phyloP scores from a whole-genome alignment of 768 basidiomycete species.

The Kondoa malvinella region DNA sequence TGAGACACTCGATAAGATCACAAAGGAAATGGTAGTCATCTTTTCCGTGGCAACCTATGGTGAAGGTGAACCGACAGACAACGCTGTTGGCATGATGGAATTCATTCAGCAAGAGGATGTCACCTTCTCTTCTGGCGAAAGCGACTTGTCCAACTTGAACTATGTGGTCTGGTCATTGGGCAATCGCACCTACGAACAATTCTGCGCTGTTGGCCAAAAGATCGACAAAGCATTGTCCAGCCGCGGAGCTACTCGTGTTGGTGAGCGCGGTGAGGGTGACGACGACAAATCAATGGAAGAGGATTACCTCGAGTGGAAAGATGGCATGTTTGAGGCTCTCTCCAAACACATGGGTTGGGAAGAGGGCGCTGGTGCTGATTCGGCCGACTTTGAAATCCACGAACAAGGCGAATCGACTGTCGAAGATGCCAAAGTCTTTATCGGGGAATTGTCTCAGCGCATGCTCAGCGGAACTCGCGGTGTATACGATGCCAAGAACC shows the following conservation, averaged over 20 bases:
- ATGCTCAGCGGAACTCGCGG: conserved; percentile 85
- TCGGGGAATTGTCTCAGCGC: conserved; percentile 88
- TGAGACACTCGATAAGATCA: conserved; percentile 78
- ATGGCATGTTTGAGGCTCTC: conserved; percentile 86
- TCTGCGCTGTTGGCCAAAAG: conserved; percentile 70
- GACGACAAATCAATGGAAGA: conserved; percentile 99
- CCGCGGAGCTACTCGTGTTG: conserved; percentile 70
- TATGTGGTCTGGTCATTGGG: conserved; percentile 91
- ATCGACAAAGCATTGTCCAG: conserved; percentile 55
- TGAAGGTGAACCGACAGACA: conserved; percentile 97
- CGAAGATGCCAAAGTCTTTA: conserved; percentile 73
- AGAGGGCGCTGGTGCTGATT: conserved; percentile 89
- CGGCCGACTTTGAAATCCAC: conserved; percentile 78
- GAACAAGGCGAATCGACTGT: conserved; percentile 51
- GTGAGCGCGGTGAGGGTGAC: conserved; percentile 84
- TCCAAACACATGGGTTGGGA: conserved; percentile 69
- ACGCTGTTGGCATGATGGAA: conserved; percentile 85
- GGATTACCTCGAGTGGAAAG: conserved; percentile 98
- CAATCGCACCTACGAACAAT: conserved; percentile 50
- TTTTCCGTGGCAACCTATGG: conserved; percentile 98
- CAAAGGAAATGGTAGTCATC: conserved; percentile 70
- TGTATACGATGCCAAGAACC: conserved; percentile 96
- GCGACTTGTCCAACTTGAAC: conserved; percentile 62
- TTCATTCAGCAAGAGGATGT: conserved; percentile 73
- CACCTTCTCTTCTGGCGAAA: conserved; percentile 65